Evolutionary conservation across 805 yeast species (phyloP), one percentile per base, ranked within the genome.

Genomic region (Cyberlindnera japonica): DNA sequence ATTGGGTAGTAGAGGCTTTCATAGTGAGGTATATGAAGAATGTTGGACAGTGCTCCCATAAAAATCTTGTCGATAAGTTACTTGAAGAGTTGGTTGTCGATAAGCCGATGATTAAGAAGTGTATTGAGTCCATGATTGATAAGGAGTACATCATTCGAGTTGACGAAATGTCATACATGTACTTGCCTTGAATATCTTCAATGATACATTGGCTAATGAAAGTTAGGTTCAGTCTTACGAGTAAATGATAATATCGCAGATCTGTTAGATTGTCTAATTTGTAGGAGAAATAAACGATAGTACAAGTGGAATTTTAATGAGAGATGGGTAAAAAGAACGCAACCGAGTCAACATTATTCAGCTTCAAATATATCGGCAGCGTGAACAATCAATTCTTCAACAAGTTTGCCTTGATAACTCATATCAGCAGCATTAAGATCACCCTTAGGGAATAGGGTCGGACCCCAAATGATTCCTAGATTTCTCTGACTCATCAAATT

Each of bases 401-500:
- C 77, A 4, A 88, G 84, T 42, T 75, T 74, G 33, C 86, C 82
- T 62, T 85, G 87, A 49, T 74, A 78, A 40, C 82, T 81, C 67
- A 85, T 77, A 54, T 80, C 96, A 48, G 81, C 85, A 4, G 79
- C 75, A 44, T 79, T 81, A 18, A 76, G 74, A 42, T 75, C 77
- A 51, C 78, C 84, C 35, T 80, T 77, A 15, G 81, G 75, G 59
- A 93, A 72, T 38, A 93, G 64, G 2, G 86, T 85, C 15, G 96
- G 95, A 0, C 97, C 96, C 99, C 99, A 93, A 27, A 91, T 89
- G 28, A 87, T 86, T 34, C 95, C 86, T 53, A 93, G 62, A 44
- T 84, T 82, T 55, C 82, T 81, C 43, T 81, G 71, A 34, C 79
- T 79, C 99, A 93, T 93, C 58, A 93, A 74, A 58, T 89, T 88